Evolutionary conservation across 169 alveolate genomes (phyloP).

Genomic region (Cryptosporidium tyzzeri): DNA sequence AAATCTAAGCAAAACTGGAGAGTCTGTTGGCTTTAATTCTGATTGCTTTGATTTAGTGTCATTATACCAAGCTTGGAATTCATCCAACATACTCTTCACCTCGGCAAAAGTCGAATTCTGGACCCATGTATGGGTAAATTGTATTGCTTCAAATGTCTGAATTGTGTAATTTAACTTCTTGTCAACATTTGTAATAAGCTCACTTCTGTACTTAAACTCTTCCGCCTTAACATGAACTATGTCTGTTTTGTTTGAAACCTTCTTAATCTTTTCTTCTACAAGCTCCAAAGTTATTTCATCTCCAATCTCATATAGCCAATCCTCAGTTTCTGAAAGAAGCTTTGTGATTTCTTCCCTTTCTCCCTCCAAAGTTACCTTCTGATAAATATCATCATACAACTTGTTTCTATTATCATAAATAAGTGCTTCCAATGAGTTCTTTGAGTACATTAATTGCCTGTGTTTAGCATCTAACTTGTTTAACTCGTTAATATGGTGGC

Average conservation of each 20-base stretch:
- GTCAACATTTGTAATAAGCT: slow-evolving; percentile 31
- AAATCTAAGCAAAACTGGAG: slow-evolving; percentile 38
- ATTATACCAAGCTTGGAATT: slow-evolving; percentile 55
- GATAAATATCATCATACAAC: slow-evolving; percentile 53
- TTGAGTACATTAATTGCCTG: slow-evolving; percentile 60
- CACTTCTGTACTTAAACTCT: slow-evolving; percentile 43
- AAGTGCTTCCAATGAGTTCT: slow-evolving; percentile 49
- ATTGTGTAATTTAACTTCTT: slow-evolving; percentile 43
- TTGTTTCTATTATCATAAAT: slow-evolving; percentile 64
- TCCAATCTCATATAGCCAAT: slow-evolving; percentile 70
- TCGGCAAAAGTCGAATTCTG: slow-evolving; percentile 64
- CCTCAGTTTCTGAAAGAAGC: slow-evolving; percentile 41
- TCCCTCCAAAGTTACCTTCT: slow-evolving; percentile 51
- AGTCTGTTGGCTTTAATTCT: slow-evolving; percentile 38
- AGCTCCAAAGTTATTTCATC: slow-evolving; percentile 28
- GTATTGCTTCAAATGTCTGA: slow-evolving; percentile 42
- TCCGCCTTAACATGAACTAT: slow-evolving; percentile 41
- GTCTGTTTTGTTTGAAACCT: slow-evolving; percentile 24
- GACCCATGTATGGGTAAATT: slow-evolving; percentile 71
- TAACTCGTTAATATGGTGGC: slow-evolving; percentile 63
- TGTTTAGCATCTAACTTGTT: slow-evolving; percentile 67
- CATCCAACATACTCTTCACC: slow-evolving; percentile 32
- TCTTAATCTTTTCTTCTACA: slow-evolving; percentile 38
- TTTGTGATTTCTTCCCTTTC: slow-evolving; percentile 41
- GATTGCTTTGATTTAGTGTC: slow-evolving; percentile 17